Evolutionary conservation across 345 rosid species (phyloP).

Genomic region (Durio zibethinus): DNA sequence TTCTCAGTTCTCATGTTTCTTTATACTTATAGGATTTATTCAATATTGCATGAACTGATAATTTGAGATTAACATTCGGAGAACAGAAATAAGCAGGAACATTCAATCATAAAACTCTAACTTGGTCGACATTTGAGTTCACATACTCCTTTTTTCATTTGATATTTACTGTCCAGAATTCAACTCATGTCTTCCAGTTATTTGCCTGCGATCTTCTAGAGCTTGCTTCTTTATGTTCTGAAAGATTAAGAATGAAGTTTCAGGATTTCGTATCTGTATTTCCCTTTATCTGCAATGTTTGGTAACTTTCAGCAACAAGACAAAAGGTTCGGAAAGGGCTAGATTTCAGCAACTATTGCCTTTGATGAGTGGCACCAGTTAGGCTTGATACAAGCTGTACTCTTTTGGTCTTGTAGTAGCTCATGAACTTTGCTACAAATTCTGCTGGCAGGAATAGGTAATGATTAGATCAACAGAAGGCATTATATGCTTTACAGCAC

Average conservation of each 20-base stretch:
- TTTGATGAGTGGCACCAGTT: background rate
- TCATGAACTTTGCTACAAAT: constrained; percentile 26
- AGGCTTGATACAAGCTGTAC: background rate
- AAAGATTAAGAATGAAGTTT: background rate
- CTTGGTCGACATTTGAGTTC: background rate
- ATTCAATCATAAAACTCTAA: background rate
- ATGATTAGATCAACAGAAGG: background rate
- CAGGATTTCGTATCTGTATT: background rate
- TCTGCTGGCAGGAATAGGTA: constrained; percentile 9
- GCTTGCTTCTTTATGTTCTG: background rate
- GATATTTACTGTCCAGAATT: background rate
- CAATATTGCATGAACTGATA: background rate
- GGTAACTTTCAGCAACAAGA: background rate
- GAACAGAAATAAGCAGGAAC: background rate
- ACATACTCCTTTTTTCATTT: background rate
- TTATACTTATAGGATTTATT: background rate
- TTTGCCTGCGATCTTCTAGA: background rate
- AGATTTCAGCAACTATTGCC: background rate
- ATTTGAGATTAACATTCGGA: background rate
- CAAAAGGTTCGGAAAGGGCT: background rate
- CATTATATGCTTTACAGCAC: background rate
- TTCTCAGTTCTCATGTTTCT: background rate
- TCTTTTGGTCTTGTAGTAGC: constrained; percentile 12
- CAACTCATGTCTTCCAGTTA: background rate
- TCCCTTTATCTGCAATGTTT: background rate